Base-by-base conservation (phyloP, 768 basidiomycete genomes). In the Pleurotus tuber-regium region DNA sequence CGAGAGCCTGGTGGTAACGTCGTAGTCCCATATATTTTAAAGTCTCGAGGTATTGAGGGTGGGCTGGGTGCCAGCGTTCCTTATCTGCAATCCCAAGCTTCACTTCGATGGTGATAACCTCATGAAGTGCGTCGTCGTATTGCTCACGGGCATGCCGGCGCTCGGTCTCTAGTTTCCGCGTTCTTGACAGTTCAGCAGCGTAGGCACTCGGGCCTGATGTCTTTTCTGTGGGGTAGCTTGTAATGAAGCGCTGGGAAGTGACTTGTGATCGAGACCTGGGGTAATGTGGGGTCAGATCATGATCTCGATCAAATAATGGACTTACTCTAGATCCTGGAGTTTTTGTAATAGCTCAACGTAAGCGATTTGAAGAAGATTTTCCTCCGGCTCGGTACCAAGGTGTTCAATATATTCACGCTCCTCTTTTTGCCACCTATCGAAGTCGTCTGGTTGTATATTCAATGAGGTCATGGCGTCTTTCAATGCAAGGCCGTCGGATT, bases 61-160 rank as follows among this genome's bases (percentile, higher is more conserved):
- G 30, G 21, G 25, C n/a, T 18, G 44, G 18, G 42, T 25, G 31
- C 44, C 57, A 58, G 36, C 19, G 41, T 9, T 6, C 44, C 31
- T 8, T 11, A 35, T 35, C 31, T 2, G 12, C 12, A 30, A 73
- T 66, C 16, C 56, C 57, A 52, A 70, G 54, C n/a, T 47, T 41
- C 2, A 54, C 50, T 56, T 67, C 67, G 33, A 65, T 47, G 25
- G 54, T 28, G 3, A 56, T 40, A 18, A 67, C 54, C 35, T 63
- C 60, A 9, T 38, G 18, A 35, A 50, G 42, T 38, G 50, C 38
- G 33, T 48, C 51, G 12, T 55, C 36, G 4, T 52, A 49, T 35
- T 40, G 36, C 18, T 57, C 56, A 14, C 19, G 28, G 4, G 56
- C 56, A 57, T 57, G 54, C 16, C 50, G 43, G n/a, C 36, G 50